Conservation (phyloP, 495 filamentous ascomycete species). For the Bathelium albidoporum region DNA sequence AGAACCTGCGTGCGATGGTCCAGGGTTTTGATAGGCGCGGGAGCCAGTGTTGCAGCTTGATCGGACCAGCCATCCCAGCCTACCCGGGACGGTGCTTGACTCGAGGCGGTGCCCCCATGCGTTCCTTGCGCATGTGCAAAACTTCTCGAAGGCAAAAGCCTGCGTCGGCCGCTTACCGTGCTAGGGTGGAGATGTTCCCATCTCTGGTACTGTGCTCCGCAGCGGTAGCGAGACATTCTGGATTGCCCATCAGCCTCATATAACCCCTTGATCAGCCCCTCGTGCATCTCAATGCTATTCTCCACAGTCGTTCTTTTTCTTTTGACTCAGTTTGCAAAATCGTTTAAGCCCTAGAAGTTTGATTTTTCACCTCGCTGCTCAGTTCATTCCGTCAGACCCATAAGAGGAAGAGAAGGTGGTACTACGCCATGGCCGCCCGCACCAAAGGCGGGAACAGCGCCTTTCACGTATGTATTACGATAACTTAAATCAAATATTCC, state of each 20-base stretch:
- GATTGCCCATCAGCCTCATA: constrained; percentile 3
- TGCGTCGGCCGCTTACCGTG: neutral
- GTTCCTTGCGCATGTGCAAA: neutral
- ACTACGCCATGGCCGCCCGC: constrained; percentile 12
- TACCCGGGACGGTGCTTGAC: neutral
- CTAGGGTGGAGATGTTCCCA: neutral
- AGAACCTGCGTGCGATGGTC: neutral
- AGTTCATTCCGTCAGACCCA: neutral
- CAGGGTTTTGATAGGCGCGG: neutral
- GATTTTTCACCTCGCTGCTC: neutral
- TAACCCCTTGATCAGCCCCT: neutral
- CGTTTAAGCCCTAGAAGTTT: neutral
- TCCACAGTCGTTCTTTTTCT: neutral
- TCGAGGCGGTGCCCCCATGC: neutral
- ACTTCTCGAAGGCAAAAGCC: neutral
- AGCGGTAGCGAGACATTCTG: neutral
- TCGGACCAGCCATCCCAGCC: neutral
- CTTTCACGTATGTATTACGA: constrained; percentile 19
- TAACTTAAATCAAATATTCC: constrained; percentile 2
- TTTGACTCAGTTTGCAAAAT: neutral
- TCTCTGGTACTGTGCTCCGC: neutral
- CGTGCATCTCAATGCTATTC: neutral
- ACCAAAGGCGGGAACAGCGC: constrained; percentile 22
- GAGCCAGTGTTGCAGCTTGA: neutral
- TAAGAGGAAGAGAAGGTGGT: neutral